phyloP scores from a whole-genome alignment of 73 alveolate genomes.

The Paraurostyla sp. region DNA sequence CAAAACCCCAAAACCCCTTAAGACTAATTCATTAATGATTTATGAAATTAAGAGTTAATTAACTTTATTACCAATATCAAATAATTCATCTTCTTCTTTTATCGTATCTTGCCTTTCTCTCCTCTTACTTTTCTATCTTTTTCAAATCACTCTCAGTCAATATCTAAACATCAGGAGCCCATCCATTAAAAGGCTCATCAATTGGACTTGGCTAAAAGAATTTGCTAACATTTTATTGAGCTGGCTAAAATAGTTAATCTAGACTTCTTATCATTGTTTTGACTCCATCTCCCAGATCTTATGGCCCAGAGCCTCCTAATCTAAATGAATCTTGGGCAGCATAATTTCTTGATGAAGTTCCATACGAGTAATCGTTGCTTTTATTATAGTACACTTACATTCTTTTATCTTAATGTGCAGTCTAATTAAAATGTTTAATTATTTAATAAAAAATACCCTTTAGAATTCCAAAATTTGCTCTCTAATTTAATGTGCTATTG shows the following conservation, averaged over 20 bases:
- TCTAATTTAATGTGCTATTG: slow-evolving; percentile 88
- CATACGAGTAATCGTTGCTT: slow-evolving; percentile 75
- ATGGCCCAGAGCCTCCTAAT: slow-evolving; percentile 15
- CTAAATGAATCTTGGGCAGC: slow-evolving; percentile 30
- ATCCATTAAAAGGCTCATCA: slow-evolving; percentile 77
- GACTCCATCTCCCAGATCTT: slow-evolving; percentile 42
- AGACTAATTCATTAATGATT: too few species aligned
- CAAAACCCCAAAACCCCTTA: too few species aligned
- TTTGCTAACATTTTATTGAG: slow-evolving; percentile 40
- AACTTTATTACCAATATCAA: not conserved
- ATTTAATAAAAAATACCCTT: slow-evolving; percentile 51
- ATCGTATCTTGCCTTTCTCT: slow-evolving; percentile 82
- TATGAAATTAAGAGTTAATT: not conserved
- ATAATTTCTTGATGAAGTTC: slow-evolving; percentile 64
- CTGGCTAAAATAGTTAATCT: slow-evolving; percentile 25
- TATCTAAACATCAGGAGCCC: slow-evolving; percentile 88
- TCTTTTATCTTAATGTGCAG: slow-evolving; percentile 63
- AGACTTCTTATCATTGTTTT: slow-evolving; percentile 58
- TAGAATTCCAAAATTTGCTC: slow-evolving; percentile 87
- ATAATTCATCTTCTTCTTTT: slow-evolving; percentile 76
- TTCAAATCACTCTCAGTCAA: slow-evolving; percentile 79
- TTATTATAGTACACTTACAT: slow-evolving; percentile 69
- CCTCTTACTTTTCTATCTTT: slow-evolving; percentile 88
- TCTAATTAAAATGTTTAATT: not conserved
- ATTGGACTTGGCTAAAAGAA: slow-evolving; percentile 74